phyloP scores from a whole-genome alignment of 192 early-diverging fungal species.

The Funneliformis geosporum region DNA sequence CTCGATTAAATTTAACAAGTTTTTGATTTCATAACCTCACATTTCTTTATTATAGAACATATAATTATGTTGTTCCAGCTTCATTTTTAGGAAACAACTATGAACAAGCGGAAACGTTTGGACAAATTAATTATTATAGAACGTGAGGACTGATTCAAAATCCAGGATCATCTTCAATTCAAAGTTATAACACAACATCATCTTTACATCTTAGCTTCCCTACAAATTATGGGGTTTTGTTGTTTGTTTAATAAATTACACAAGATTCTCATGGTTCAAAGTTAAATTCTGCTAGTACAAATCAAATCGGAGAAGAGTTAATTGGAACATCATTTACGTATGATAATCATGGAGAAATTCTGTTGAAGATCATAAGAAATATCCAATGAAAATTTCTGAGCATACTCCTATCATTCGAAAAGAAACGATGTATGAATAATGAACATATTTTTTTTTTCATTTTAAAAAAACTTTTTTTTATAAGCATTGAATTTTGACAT shows the following conservation, averaged over 20 bases:
- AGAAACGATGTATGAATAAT: not conserved
- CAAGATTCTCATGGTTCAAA: not conserved
- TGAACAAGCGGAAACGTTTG: not conserved
- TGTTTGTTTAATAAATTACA: not conserved
- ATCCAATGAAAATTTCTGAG: not conserved
- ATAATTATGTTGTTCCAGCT: constrained; percentile 22
- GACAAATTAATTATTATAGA: not conserved
- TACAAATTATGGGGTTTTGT: not conserved
- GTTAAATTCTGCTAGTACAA: not conserved
- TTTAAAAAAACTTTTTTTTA: not conserved
- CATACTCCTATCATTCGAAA: not conserved
- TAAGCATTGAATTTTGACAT: constrained; percentile 63
- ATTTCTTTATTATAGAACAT: not conserved
- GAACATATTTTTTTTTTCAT: not conserved
- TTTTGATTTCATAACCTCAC: not conserved
- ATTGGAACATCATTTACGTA: not conserved
- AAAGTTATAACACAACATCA: not conserved
- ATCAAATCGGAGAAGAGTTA: not conserved
- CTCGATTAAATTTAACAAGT: not conserved
- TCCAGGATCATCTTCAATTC: not conserved
- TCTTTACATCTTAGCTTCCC: not conserved
- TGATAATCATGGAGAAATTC: not conserved
- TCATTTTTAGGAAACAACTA: constrained; percentile 1
- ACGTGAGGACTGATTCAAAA: not conserved
- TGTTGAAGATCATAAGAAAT: not conserved